Base-by-base conservation (phyloP, 129 eudicot species). In the Lonicera japonica region DNA sequence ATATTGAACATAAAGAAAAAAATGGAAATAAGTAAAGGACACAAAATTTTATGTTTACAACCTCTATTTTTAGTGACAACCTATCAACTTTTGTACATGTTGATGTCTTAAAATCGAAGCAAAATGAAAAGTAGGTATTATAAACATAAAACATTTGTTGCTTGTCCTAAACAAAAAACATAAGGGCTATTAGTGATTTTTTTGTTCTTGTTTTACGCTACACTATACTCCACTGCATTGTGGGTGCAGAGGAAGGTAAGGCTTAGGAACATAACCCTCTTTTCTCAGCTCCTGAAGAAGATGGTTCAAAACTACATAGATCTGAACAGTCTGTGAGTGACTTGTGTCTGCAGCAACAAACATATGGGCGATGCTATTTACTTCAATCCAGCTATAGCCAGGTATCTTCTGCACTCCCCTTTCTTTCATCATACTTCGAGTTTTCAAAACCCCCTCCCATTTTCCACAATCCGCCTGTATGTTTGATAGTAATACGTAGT, bases 381-480 rank as follows among this genome's bases (percentile, higher is more conserved):
- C 79, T 58, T 87, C 96, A 58, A 88, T 77, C 96, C 96, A 88
- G 64, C 96, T 88, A 56, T 71, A 84, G 40, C 94, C 96, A 21
- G 96, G 85, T 20, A 84, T 56, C 41, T 82, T 88, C 41, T 81
- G 74, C 21, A 88, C 92, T 17, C 89, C 84, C 64, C 89, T 63
- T 60, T 74, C 75, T 72, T 74, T 88, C 96, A 88, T 88, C 68
- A 84, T 54, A 53, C 66, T 72, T 58, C 96, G 69, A 20, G 80
- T 82, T 54, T 79, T 68, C 47, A 73, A 56, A 58, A 75, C 94
- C 43, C 78, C 73, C 54, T 73, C 81, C 88, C 89, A 81, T 24
- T 80, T 79, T 34, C 94, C 83, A 17, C 84, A 80, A 79, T 79
- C 70, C 19, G 92, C 94, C 56, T 88, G 96, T 57, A 79, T 50